These are phyloP conservation scores for Dillenia suffruticosa DNA, from an alignment of 164 flowering plant species.

Conservation along the genomic window DNA sequence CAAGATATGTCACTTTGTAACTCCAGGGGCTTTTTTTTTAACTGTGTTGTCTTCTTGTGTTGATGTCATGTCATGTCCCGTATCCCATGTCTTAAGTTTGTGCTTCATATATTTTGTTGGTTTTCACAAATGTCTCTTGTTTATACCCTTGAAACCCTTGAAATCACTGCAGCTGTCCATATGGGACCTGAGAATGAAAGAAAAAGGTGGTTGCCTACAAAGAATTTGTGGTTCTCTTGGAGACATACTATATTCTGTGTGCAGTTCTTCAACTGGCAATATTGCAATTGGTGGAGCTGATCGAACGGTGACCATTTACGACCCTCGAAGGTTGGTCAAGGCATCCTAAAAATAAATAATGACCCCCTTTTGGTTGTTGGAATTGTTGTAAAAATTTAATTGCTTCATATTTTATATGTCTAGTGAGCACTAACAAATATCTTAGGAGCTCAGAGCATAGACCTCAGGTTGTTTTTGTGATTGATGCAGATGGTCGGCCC, in stretches of 20 bases:
- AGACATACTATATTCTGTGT: conserved; percentile 61
- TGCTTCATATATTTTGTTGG: too few relatives aligned
- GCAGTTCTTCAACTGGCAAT: conserved; percentile 54
- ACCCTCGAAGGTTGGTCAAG: conserved; percentile 71
- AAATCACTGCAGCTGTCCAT: conserved; percentile 47
- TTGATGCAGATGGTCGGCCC: conserved; percentile 67
- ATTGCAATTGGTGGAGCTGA: conserved; percentile 87
- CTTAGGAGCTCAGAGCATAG: too few relatives aligned
- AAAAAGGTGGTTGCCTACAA: conserved; percentile 77
- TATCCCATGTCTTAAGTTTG: too few relatives aligned
- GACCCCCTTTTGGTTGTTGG: too few relatives aligned
- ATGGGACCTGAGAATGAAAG: conserved; percentile 80
- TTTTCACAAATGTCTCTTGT: background rate
- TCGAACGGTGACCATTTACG: conserved; percentile 76
- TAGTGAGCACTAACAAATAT: too few relatives aligned
- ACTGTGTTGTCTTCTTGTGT: too few relatives aligned
- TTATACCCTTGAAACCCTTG: conserved; percentile 3
- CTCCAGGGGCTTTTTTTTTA: too few relatives aligned
- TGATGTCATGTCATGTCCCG: too few relatives aligned
- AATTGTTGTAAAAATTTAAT: too few relatives aligned
- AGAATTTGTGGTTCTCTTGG: conserved; percentile 71
- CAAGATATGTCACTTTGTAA: too few relatives aligned
- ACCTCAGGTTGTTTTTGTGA: background rate
- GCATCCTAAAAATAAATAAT: too few relatives aligned
- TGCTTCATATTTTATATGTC: too few relatives aligned